Evolutionary conservation across 805 yeast genomes (phyloP), one percentile per base, ranked within the genome.

Genomic region (Candida ficus): DNA sequence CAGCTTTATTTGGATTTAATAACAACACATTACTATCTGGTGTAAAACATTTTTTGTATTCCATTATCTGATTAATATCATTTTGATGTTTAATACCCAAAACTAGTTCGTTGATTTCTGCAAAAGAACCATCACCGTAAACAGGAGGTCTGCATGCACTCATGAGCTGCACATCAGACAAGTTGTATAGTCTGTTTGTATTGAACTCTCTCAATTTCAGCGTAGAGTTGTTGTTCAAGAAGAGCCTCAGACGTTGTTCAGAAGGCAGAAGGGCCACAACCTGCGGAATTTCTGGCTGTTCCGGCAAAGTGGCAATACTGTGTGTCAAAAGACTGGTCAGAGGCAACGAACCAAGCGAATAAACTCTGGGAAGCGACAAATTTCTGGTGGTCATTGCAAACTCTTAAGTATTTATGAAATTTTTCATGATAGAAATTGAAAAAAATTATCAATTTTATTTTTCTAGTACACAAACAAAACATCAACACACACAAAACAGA

Each of bases 1-100:
- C 72, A 57, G 31, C 76, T 68, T 89, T 91, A 56, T 86, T 87
- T 41, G 87, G 95, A n/a, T 66, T 60, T 13, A 90, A 51, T 18
- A 90, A 58, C 33, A 90, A 48, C 3, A 89, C 58, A 42, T 77
- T 78, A 1, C 90, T 72, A 3, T 64, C 54, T 13, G 66, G 57
- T 37, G 67, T 36, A 27, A 54, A 20, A 35, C 51, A 48, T 33
- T 41, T 39, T 40, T 45, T 52, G 39, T 53, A 54, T 26, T 41
- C 34, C 20, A 37, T 18, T 13, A 54, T 17, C 16, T 43, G 51
- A 12, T 41, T 45, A 5, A 51, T 41, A 29, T 45, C 51, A n/a
- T 43, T 37, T 5, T 45, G 41, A 23, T 45, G 42, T 9, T 28
- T 33, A 25, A 48, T 41, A 2, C 53, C 48, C 29, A 50, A 29